Base-by-base conservation (phyloP, 2,329 filamentous ascomycete species). In the Aureobasidium vineae region DNA sequence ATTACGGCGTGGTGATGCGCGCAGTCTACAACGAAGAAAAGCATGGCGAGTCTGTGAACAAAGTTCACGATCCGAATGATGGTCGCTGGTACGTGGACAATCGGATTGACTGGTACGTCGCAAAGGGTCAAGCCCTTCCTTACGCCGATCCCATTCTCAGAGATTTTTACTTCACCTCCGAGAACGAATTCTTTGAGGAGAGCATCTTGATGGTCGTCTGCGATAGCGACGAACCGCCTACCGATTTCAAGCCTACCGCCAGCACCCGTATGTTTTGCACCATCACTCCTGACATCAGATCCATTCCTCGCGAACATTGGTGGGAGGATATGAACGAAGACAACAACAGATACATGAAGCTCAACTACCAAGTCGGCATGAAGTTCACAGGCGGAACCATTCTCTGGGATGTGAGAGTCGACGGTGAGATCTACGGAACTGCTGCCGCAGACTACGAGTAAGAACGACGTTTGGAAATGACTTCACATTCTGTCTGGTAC, bases 281-380 rank as follows among this genome's bases (percentile, higher is more conserved):
- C 1, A 80, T 94, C 49, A 91, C 87, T 16, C 92, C 90, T 19
- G 90, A 93, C 72, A 79, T 93, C 16, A 88, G 87, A 60, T 88
- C 88, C 0, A 89, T 93, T 31, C 90, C 90, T 0, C 84, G 87
- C 69, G 87, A 83, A 67, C 75, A 92, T 19, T 93, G 93, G 73
- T 92, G 89, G 2, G 36, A 56, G 36, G 79, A 88, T 15, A 77
- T 92, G 69, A 92, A 38, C 36, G 36, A 38, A 38, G 13, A 38
- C 10, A 38, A 38, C 13, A 38, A 38, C 8, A 38, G 36, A 38
- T 93, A 93, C 77, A 88, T 91, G 71, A 92, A 92, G 70, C 79
- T 93, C 36, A 90, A 93, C 73, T 93, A 93, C 68, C 91, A 89
- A 15, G 84, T 93, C 4, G 90, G 92, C 79, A 92, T 93, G 90